Percentiles rank a stretch among this genome's conserved stretches.
Evolutionary conservation across 179 eudicot species (phyloP).

Genomic region (Carnegiea gigantea): DNA sequence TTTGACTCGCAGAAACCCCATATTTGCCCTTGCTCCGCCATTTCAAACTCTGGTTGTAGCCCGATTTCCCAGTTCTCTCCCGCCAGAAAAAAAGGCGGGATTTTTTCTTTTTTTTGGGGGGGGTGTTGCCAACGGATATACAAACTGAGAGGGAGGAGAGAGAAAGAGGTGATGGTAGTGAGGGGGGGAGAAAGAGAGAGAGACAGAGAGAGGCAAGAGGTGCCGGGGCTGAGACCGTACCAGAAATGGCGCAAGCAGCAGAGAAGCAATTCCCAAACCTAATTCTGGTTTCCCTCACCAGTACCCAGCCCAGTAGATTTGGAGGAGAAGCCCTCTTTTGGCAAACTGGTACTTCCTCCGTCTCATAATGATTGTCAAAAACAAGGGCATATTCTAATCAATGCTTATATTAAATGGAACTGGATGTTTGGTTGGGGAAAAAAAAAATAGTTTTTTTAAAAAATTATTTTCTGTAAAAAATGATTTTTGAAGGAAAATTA

Average conservation of each 20-base stretch:
- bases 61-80: neutral
- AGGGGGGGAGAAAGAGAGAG: neutral
- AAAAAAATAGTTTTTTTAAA: too few relatives aligned
- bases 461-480: too few relatives aligned
- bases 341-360: too few relatives aligned
- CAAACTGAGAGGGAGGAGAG: slow-evolving; percentile 10
- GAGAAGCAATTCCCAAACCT: slow-evolving; percentile 37
- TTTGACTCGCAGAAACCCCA: neutral
- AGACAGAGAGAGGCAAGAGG: neutral
- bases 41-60: too few relatives aligned
- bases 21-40: neutral
- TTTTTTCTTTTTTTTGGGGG: too few relatives aligned
- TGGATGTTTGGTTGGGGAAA: too few relatives aligned
- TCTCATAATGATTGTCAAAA: too few relatives aligned
- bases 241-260: neutral
- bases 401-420: too few relatives aligned
- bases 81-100: neutral
- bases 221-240: slow-evolving; percentile 34
- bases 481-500: too few relatives aligned
- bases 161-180: neutral
- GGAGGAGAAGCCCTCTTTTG: neutral
- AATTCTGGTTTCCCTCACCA: slow-evolving; percentile 26
- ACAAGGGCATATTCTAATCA: too few relatives aligned
- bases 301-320: slow-evolving; percentile 32
- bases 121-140: slow-evolving; percentile 22